A percentile compares a stretch with the other conserved stretches of the same genome.
Conservation (phyloP, 164 flowering plant species). For the Umbellularia californica region DNA sequence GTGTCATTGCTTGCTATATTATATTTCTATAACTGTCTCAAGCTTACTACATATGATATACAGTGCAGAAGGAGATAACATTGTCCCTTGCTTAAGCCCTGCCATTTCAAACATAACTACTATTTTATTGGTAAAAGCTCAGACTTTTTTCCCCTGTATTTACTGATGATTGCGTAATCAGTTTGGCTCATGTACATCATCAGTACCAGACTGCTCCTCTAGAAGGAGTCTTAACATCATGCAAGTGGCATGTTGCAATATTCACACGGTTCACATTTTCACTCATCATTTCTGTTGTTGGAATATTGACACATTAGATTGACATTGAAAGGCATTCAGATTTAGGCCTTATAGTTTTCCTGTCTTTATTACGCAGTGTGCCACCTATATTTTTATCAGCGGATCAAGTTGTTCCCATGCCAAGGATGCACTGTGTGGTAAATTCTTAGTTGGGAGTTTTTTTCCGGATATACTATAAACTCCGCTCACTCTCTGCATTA, state of each 20-base stretch:
- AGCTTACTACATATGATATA: neutral
- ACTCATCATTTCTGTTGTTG: no score
- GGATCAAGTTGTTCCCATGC: constrained; percentile 4
- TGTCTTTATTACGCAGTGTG: constrained; percentile 19
- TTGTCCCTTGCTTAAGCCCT: constrained; percentile 28
- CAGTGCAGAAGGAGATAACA: constrained; percentile 31
- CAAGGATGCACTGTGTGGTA: constrained; percentile 17
- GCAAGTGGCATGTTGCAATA: neutral
- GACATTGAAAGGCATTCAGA: neutral
- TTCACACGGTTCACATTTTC: neutral
- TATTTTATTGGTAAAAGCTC: constrained; percentile 15
- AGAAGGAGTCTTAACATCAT: no score
- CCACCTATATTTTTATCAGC: constrained; percentile 9
- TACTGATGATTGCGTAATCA: no score
- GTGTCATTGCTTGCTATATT: neutral
- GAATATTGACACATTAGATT: neutral
- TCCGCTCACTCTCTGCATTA: neutral
- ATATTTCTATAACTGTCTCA: neutral
- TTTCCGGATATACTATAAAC: neutral
- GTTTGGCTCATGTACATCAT: no score
- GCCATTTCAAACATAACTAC: constrained; percentile 21
- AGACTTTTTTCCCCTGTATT: no score
- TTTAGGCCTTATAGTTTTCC: neutral
- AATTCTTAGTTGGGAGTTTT: neutral
- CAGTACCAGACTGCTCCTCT: no score